Conservation (phyloP, 2,329 filamentous ascomycete species). For the Aureobasidium sp. region DNA sequence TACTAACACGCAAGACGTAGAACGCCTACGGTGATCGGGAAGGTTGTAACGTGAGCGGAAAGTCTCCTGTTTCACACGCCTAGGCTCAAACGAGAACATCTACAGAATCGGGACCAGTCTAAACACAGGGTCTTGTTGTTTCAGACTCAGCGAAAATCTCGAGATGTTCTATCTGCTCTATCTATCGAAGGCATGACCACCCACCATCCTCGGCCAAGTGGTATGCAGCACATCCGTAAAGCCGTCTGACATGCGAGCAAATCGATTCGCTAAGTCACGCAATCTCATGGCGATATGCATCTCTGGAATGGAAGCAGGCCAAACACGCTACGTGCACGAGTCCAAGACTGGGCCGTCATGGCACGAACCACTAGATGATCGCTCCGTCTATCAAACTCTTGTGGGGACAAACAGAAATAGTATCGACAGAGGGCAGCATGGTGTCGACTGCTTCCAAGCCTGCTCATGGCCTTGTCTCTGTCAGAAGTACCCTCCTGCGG, state of each 20-base stretch:
- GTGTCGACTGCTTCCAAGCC: not conserved
- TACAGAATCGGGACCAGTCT: not conserved
- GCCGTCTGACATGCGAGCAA: not conserved
- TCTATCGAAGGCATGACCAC: not conserved
- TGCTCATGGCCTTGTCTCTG: not conserved
- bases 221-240: not conserved
- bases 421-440: not conserved
- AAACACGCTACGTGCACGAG: not conserved
- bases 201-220: not conserved
- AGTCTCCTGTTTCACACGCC: not conserved
- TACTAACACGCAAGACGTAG: not conserved
- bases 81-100: not conserved
- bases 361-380: slow-evolving; percentile 8
- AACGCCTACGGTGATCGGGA: not conserved
- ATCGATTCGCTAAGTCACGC: not conserved
- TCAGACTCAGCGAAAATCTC: not conserved
- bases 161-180: not conserved
- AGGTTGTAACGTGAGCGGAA: not conserved
- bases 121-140: not conserved
- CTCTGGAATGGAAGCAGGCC: not conserved
- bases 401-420: slow-evolving; percentile 9
- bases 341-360: slow-evolving; percentile 4
- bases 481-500: not conserved
- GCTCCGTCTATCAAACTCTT: not conserved
- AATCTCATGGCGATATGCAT: not conserved